Evolutionary conservation across 257 asterid species (phyloP), one percentile per base, ranked within the genome.

Genomic region (Solanum piurae): DNA sequence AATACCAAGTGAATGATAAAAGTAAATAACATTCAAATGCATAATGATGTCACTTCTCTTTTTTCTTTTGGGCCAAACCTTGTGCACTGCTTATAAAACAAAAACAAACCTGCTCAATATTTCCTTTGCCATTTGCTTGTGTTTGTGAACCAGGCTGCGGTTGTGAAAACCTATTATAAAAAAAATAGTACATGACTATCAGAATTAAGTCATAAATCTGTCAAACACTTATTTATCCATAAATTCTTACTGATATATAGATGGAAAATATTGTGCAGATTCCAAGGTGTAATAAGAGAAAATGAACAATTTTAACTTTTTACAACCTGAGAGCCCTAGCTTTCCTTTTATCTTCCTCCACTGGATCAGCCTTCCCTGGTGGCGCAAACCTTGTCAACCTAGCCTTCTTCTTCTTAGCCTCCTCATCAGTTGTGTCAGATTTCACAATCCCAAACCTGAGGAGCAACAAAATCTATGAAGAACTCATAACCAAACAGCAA

Each of bases 341-440:
- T 94, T 97, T 97, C 94, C 90, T 97, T 91, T 97, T 97, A 55
- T 96, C 98, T 90, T 93, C 98, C 94, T 97, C 99, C 58, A 73
- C 92, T 7, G 94, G 44, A 91, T 93, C 94, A 84, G 89, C 83
- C 88, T 86, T 88, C 85, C 95, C 16, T 87, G 91, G 85, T 25
- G 95, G 86, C 27, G 93, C 95, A 90, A 96, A 94, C 93, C 99
- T 93, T 77, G 97, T 94, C 87, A 95, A 94, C 92, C 99, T 94
- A 87, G 98, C 97, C 88, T 94, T 96, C 94, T 94, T 96, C 95
- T 97, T 97, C 91, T 95, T 97, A 44, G 91, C 89, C 44, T 94
- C 99, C 88, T 95, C 98, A 27, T 94, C 95, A 89, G 93, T 82
- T 88, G 96, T 87, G 71, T 90, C 90, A 64, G 96, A 44, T 66